These are phyloP conservation scores for Nidularia pulvinata DNA, from an alignment of 768 basidiomycete species.

Conservation along the genomic window DNA sequence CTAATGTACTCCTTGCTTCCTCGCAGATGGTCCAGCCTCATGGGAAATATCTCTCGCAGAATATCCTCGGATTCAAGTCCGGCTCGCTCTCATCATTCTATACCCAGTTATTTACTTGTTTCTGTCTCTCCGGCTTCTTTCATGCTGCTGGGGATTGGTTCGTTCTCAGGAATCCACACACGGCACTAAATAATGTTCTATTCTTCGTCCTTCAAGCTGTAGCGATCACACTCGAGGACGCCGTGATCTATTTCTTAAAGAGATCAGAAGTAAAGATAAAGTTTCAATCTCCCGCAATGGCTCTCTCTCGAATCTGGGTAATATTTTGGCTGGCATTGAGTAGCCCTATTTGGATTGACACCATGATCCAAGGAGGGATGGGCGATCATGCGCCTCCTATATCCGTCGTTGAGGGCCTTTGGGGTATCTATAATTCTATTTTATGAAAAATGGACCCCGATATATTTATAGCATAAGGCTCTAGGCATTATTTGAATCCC, in stretches of 20 bases:
- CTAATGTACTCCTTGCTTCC: neutral
- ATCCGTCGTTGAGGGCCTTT: no score
- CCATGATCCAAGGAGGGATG: neutral
- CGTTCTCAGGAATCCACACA: neutral
- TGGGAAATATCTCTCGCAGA: conserved; percentile 13
- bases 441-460: no score
- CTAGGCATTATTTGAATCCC: no score
- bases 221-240: conserved; percentile 25
- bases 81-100: conserved; percentile 16
- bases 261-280: neutral
- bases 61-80: conserved; percentile 10
- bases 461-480: no score
- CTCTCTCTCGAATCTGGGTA: neutral
- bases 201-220: conserved; percentile 25
- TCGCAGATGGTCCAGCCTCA: conserved; percentile 16
- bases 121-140: conserved; percentile 24
- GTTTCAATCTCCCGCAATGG: neutral
- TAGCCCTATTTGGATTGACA: neutral
- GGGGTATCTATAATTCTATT: no score
- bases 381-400: neutral
- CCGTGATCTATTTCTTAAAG: conserved; percentile 11
- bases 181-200: neutral
- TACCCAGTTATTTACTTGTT: conserved; percentile 25
- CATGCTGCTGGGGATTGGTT: conserved; percentile 13
- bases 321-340: neutral